A percentile compares a stretch with the other conserved stretches of the same genome.
Conservation (phyloP, 2,329 filamentous ascomycete species). For the Cercospora zeae-maydis region DNA sequence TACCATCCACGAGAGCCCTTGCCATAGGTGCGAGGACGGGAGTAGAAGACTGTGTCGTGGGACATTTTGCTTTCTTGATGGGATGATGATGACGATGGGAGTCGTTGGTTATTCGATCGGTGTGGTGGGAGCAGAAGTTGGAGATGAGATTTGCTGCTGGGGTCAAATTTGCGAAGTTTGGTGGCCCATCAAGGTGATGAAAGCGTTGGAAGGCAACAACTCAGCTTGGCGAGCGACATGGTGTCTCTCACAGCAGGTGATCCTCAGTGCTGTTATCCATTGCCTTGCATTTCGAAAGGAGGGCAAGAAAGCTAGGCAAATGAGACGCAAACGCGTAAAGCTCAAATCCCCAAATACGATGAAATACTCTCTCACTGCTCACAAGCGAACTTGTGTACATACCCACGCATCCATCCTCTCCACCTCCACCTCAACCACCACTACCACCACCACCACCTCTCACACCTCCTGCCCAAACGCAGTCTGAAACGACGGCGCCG, state of each 20-base stretch:
- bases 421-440: background rate
- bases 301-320: too few species aligned
- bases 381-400: too few species aligned
- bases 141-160: background rate
- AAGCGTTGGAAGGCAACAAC: too few species aligned
- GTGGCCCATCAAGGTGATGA: constrained; percentile 4
- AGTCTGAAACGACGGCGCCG: constrained; percentile 3
- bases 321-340: too few species aligned
- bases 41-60: constrained; percentile 31
- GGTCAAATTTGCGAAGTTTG: background rate
- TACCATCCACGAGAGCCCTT: constrained; percentile 31
- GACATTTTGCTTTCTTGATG: constrained; percentile 26
- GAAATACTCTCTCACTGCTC: too few species aligned
- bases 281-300: too few species aligned
- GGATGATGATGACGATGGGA: too few species aligned
- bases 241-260: too few species aligned
- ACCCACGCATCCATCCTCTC: background rate
- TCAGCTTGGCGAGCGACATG: too few species aligned
- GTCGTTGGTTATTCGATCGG: too few species aligned
- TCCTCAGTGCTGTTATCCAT: too few species aligned
- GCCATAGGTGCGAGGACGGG: constrained; percentile 29
- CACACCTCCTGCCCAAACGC: constrained; percentile 10
- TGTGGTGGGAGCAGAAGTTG: background rate
- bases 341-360: too few species aligned
- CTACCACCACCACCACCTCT: background rate